Evolutionary conservation across 495 filamentous ascomycete genomes (phyloP).

Genomic region (Recurvomyces mirabilis): DNA sequence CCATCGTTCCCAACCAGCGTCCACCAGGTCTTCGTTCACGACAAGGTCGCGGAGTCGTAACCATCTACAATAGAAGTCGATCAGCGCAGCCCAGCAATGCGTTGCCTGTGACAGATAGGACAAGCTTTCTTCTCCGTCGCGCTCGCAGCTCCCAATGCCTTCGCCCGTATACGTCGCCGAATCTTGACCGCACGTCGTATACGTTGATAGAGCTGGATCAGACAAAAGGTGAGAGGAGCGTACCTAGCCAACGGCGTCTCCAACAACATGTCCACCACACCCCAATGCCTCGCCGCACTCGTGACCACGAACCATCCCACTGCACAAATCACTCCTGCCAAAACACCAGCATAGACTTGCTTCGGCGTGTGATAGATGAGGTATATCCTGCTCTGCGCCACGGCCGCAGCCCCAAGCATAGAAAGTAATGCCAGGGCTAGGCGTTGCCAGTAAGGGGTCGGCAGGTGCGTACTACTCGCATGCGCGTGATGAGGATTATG

Average conservation of each 20-base stretch:
- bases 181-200: background rate
- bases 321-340: slow-evolving; percentile 60
- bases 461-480: slow-evolving; percentile 37
- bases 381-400: slow-evolving; percentile 76
- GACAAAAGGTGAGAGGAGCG: background rate
- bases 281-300: slow-evolving; percentile 45
- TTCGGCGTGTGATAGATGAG: slow-evolving; percentile 82
- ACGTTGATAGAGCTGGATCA: background rate
- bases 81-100: background rate
- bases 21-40: slow-evolving; percentile 77
- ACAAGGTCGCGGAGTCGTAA: slow-evolving; percentile 72
- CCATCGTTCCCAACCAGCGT: slow-evolving; percentile 92
- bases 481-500: slow-evolving; percentile 46
- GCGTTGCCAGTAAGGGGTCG: slow-evolving; percentile 48
- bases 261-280: slow-evolving; percentile 60
- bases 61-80: slow-evolving; percentile 23
- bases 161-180: background rate
- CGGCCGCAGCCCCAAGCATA: slow-evolving; percentile 49
- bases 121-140: background rate
- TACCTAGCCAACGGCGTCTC: slow-evolving; percentile 50
- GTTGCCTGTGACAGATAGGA: background rate
- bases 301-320: slow-evolving; percentile 70
- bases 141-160: too few species aligned
- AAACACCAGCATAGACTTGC: slow-evolving; percentile 73
- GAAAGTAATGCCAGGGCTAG: slow-evolving; percentile 44